A percentile compares a stretch with the other conserved stretches of the same genome.
Conservation (phyloP, 2,329 filamentous ascomycete genomes). For the Aureobasidium leucospermi region DNA sequence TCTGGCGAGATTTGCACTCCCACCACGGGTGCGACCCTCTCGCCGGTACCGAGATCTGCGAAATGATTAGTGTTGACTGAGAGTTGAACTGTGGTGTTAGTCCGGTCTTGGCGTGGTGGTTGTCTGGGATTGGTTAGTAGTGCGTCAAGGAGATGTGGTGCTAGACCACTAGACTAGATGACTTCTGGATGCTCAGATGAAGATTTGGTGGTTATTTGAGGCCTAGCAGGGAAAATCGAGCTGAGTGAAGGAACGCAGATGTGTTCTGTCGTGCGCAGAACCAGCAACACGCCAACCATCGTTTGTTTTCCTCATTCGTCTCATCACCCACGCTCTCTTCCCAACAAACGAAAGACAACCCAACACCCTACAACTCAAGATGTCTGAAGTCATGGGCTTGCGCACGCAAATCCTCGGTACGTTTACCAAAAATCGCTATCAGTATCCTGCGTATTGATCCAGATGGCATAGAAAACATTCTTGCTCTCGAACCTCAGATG, state of each 20-base stretch:
- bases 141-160: neutral
- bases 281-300: no score
- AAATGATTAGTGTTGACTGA: neutral
- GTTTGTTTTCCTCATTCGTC: no score
- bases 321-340: no score
- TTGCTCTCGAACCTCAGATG: neutral
- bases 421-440: neutral
- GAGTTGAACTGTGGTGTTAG: constrained; percentile 1
- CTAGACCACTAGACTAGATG: constrained; percentile 2
- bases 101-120: no score
- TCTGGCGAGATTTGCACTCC: neutral
- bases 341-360: no score
- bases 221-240: no score
- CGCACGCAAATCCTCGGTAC: no score
- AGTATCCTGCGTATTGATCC: no score
- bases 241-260: neutral
- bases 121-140: neutral
- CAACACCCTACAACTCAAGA: no score
- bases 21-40: neutral
- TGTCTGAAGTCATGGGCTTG: neutral
- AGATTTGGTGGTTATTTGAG: neutral
- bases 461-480: neutral
- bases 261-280: no score
- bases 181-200: neutral
- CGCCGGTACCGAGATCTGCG: neutral